Evolutionary conservation across 2,329 filamentous ascomycete species (phyloP), one percentile per base, ranked within the genome.

Genomic region (Leptosphaerulina australis): DNA sequence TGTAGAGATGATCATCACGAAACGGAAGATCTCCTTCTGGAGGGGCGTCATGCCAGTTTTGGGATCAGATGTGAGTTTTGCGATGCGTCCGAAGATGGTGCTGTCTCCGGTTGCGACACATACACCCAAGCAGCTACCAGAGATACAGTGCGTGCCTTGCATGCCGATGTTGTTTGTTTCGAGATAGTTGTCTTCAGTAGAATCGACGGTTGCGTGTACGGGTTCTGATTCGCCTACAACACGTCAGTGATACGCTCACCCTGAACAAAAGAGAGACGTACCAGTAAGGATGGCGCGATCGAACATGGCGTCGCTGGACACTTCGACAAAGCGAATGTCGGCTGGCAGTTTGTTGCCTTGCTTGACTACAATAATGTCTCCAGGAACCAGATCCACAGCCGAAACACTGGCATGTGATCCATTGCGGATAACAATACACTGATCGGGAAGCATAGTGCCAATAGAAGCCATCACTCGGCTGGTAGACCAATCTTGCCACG

Each of bases 381-480:
- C 88, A 0, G 87, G 88, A 0, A 91, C 87, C 20, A 92, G 77
- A 8, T 89, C 82, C 0, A 75, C 68, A 0, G 83, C 84, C 2
- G 76, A 71, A 3, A 83, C 73, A 12, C 75, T 77, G 1, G 74
- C 63, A 43, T 81, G 76, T 1, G 69, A 64, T 1, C 84, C 81
- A 56, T 88, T 82, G 15, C 88, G 82, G 5, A 88, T 72, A 6
- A 88, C 79, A 20, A 85, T 75, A 60, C 86, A 90, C 50, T 84
- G 79, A 60, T 90, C 88, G 0, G 88, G 88, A n/a, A 92, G 78
- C 88, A 92, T 89, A 14, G 82, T 86, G 37, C 86, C 88, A 67
- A 92, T 92, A 0, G 87, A 90, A 14, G 84, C 83, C 89, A 92
- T 92, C 46, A 91, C 88, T 4, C 85, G 78, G 1, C 83, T 87